These are phyloP conservation scores for Fusarium avenaceum DNA, from an alignment of 2,329 filamentous ascomycete species.

Conservation along the genomic window DNA sequence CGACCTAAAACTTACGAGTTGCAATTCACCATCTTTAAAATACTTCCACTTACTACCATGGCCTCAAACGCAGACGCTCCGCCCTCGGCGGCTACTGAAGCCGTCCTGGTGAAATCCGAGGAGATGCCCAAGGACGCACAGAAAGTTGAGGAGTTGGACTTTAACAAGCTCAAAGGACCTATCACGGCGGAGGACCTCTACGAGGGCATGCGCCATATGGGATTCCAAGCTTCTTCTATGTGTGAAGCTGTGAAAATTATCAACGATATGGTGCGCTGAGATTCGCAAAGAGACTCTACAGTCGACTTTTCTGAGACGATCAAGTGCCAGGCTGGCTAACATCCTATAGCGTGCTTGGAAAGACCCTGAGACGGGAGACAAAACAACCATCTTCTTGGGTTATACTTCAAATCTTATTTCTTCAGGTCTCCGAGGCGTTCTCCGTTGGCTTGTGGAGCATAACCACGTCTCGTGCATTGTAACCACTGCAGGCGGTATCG, in stretches of 20 bases:
- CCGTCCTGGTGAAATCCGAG: slow-evolving; percentile 87
- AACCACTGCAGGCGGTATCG: slow-evolving; percentile 93
- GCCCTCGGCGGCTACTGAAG: slow-evolving; percentile 77
- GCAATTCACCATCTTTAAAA: neutral
- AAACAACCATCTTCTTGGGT: slow-evolving; percentile 94
- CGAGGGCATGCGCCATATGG: slow-evolving; percentile 86
- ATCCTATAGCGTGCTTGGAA: slow-evolving; percentile 75
- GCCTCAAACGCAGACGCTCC: slow-evolving; percentile 56
- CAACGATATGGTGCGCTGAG: slow-evolving; percentile 84
- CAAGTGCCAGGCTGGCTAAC: slow-evolving; percentile 18
- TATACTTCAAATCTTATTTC: slow-evolving; percentile 99
- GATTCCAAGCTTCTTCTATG: slow-evolving; percentile 78
- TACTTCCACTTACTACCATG: slow-evolving; percentile 45
- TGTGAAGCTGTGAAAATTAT: slow-evolving; percentile 91
- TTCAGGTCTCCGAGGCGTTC: slow-evolving; percentile 89
- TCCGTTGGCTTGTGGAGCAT: slow-evolving; percentile 94
- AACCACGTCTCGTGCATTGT: slow-evolving; percentile 93
- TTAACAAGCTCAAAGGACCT: slow-evolving; percentile 81
- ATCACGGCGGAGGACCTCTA: slow-evolving; percentile 90
- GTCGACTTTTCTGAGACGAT: neutral
- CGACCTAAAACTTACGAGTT: slow-evolving; percentile 16
- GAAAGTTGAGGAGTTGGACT: slow-evolving; percentile 91
- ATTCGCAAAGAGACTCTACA: neutral
- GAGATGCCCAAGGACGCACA: slow-evolving; percentile 83
- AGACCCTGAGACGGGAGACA: slow-evolving; percentile 81